Evolutionary conservation across 164 flowering plant species (phyloP).

Genomic region (Vitis rupestris): DNA sequence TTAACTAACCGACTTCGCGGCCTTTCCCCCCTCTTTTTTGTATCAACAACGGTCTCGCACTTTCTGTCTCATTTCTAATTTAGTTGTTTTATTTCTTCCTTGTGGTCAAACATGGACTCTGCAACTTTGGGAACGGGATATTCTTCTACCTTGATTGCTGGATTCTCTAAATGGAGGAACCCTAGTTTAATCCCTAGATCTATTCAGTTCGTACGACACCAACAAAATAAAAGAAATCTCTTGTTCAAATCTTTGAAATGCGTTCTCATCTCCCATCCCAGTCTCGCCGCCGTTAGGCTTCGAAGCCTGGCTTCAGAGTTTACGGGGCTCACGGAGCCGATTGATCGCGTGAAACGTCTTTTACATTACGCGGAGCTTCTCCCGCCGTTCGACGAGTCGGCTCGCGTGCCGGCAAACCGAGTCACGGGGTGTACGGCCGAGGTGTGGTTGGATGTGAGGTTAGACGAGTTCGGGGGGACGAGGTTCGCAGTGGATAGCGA

Average conservation of each 20-base stretch:
- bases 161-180: too few relatives aligned
- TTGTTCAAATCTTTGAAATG: constrained; percentile 1
- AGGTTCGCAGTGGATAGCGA: constrained; percentile 55
- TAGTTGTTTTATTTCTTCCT: background rate
- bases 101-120: constrained; percentile 10
- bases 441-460: constrained; percentile 45
- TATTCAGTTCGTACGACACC: too few relatives aligned
- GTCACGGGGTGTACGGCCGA: constrained; percentile 66
- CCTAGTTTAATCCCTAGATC: too few relatives aligned
- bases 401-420: constrained; percentile 25
- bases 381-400: constrained; percentile 21
- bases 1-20: too few relatives aligned
- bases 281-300: constrained; percentile 8
- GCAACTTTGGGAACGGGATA: background rate
- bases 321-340: constrained; percentile 29
- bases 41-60: background rate
- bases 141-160: background rate
- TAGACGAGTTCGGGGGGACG: constrained; percentile 26
- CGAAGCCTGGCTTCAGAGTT: constrained; percentile 30
- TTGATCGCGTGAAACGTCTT: constrained; percentile 39
- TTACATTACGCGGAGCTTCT: constrained; percentile 37
- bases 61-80: background rate
- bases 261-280: background rate
- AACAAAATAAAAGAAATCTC: background rate
- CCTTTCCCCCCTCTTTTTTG: background rate